These are phyloP conservation scores for Ophiocordyceps polyrhachis-furcata DNA, from an alignment of 2,329 filamentous ascomycete genomes.

Conservation along the genomic window DNA sequence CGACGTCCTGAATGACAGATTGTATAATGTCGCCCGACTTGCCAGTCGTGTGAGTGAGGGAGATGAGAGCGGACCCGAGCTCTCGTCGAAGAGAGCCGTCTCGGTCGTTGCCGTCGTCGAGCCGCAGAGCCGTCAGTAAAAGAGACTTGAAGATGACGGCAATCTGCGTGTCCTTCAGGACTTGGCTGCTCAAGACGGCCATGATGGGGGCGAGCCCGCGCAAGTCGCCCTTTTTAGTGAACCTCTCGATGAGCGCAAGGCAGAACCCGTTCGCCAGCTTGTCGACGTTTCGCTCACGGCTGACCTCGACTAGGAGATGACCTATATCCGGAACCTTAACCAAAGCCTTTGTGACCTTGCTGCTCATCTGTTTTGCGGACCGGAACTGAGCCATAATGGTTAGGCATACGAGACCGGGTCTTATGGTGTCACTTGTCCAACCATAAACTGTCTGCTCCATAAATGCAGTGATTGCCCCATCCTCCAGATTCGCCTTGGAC, in stretches of 20 bases:
- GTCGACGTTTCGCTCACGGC: constrained; percentile 46
- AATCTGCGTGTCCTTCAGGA: constrained; percentile 44
- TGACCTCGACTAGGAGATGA: constrained; percentile 40
- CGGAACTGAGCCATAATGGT: constrained; percentile 69
- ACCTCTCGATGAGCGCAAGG: constrained; percentile 40
- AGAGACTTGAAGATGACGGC: constrained; percentile 48
- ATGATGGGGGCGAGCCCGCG: constrained; percentile 40
- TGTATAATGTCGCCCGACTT: constrained; percentile 45
- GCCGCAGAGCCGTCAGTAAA: constrained; percentile 38
- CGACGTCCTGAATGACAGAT: constrained; percentile 44
- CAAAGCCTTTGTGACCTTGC: constrained; percentile 49
- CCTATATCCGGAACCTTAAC: constrained; percentile 43
- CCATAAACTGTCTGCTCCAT: constrained; percentile 76
- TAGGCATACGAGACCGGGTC: constrained; percentile 60
- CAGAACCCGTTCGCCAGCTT: constrained; percentile 56
- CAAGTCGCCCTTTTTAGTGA: constrained; percentile 40
- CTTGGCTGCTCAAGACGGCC: constrained; percentile 36
- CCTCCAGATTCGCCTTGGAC: constrained; percentile 61
- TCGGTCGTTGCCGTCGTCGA: constrained; percentile 34
- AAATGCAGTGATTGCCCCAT: constrained; percentile 62
- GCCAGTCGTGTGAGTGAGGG: constrained; percentile 40
- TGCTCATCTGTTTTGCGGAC: constrained; percentile 48
- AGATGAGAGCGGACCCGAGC: constrained; percentile 47
- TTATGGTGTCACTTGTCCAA: constrained; percentile 55
- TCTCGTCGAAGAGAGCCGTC: constrained; percentile 40